A percentile compares a stretch with the other conserved stretches of the same genome.
These are phyloP conservation scores for Halophytophthora polymorphica DNA, from an alignment of 352 stramenopile species.

Conservation along the genomic window DNA sequence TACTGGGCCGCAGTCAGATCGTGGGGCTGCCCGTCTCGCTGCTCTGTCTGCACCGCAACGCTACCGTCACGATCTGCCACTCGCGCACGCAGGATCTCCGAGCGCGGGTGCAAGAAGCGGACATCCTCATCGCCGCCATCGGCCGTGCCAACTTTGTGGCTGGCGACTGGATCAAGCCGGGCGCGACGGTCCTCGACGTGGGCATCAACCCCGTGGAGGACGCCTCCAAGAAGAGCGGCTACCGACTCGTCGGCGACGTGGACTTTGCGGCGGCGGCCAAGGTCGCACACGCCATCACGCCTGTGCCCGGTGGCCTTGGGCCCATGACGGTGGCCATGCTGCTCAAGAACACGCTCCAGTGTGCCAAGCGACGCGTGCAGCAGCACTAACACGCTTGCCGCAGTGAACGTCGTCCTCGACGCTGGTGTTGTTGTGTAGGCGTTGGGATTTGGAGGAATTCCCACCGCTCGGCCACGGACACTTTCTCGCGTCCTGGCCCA, in stretches of 20 bases:
- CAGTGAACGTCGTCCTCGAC: too few relatives aligned
- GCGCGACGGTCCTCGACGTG: constrained; percentile 98
- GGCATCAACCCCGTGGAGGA: constrained; percentile 97
- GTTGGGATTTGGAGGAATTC: constrained; percentile 10
- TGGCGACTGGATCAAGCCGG: constrained; percentile 96
- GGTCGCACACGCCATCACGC: constrained; percentile 94
- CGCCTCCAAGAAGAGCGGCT: constrained; percentile 66
- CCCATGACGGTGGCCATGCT: constrained; percentile 98
- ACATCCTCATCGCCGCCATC: constrained; percentile 97
- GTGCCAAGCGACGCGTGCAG: constrained; percentile 26
- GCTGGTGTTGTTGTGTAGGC: not conserved
- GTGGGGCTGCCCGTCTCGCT: constrained; percentile 96
- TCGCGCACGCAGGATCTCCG: constrained; percentile 91
- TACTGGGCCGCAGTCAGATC: constrained; percentile 96
- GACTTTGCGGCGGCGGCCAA: constrained; percentile 86
- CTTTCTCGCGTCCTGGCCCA: not conserved
- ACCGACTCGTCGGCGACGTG: constrained; percentile 97
- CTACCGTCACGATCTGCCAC: constrained; percentile 98
- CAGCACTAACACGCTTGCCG: constrained; percentile 5
- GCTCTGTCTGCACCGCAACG: constrained; percentile 93
- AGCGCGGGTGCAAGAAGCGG: constrained; percentile 75
- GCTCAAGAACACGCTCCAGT: constrained; percentile 79
- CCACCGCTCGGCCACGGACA: constrained; percentile 10
- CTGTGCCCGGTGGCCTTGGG: constrained; percentile 94
- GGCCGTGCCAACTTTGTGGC: constrained; percentile 92